Percentiles rank a stretch among this genome's conserved stretches.
These are phyloP conservation scores for Penicillium silybi DNA, from an alignment of 495 filamentous ascomycete genomes.

Conservation along the genomic window DNA sequence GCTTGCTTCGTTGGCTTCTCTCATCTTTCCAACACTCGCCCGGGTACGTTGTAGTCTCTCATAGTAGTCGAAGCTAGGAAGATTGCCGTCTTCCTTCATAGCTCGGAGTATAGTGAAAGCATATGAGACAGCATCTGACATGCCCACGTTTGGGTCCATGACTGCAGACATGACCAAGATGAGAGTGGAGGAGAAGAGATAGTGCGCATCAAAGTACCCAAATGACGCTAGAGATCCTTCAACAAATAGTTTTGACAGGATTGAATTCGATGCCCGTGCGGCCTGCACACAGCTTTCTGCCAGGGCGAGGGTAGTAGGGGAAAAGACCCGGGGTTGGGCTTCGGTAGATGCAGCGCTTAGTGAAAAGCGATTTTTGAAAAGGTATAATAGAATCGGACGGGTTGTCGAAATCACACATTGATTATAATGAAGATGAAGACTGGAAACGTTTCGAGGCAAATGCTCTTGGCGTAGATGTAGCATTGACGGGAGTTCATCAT, in stretches of 20 bases:
- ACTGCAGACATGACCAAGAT: constrained; percentile 26
- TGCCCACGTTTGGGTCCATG: constrained; percentile 16
- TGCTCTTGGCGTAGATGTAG: constrained; percentile 8
- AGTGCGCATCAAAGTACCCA: constrained; percentile 28
- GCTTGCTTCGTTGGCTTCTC: neutral
- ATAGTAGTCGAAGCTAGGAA: constrained; percentile 22
- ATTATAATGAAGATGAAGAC: constrained; percentile 26
- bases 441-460: constrained; percentile 16
- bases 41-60: constrained; percentile 13
- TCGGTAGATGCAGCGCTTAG: neutral
- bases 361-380: constrained; percentile 23
- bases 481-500: constrained; percentile 17
- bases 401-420: constrained; percentile 27
- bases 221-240: constrained; percentile 23
- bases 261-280: constrained; percentile 18
- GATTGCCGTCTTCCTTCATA: constrained; percentile 24
- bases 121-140: constrained; percentile 21
- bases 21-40: constrained; percentile 11
- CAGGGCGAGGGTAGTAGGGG: constrained; percentile 18
- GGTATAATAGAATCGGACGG: constrained; percentile 22
- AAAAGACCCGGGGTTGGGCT: constrained; percentile 2
- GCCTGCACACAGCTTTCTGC: constrained; percentile 28
- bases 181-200: constrained; percentile 26
- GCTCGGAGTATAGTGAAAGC: constrained; percentile 19
- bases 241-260: constrained; percentile 20